Percentiles rank a stretch among this genome's conserved stretches.
phyloP scores from a whole-genome alignment of 352 stramenopile genomes.

The Elongisporangium prolatum region DNA sequence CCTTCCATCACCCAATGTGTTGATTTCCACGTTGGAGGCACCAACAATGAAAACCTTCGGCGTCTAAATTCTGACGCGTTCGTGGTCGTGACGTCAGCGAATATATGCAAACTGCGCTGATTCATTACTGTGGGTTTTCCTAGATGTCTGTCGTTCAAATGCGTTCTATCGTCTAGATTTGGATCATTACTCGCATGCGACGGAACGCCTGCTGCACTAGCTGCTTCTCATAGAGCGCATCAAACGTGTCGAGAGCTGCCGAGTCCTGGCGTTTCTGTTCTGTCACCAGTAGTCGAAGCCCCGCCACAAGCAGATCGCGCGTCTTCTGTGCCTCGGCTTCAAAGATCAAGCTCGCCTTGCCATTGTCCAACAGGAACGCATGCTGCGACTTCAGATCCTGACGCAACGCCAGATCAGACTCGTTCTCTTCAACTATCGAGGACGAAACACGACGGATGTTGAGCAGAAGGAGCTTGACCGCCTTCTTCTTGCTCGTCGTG shows the following conservation, averaged over 20 bases:
- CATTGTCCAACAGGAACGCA: slow-evolving; percentile 53
- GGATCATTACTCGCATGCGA: slow-evolving; percentile 3
- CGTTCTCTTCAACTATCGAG: slow-evolving; percentile 11
- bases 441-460: slow-evolving; percentile 49
- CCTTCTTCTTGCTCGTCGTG: slow-evolving; percentile 33
- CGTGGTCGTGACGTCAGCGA: too few species aligned
- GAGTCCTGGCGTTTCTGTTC: slow-evolving; percentile 50
- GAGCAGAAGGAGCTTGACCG: slow-evolving; percentile 45
- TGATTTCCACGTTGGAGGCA: too few species aligned
- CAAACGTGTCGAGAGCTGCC: slow-evolving; percentile 26
- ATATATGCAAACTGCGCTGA: too few species aligned
- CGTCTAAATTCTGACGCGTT: too few species aligned
- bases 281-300: slow-evolving; percentile 50
- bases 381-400: slow-evolving; percentile 22
- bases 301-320: slow-evolving; percentile 60
- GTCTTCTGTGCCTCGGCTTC: slow-evolving; percentile 61
- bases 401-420: not conserved
- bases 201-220: slow-evolving; percentile 14
- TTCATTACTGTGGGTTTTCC: too few species aligned
- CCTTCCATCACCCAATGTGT: too few species aligned
- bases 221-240: slow-evolving; percentile 8
- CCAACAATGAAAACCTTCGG: too few species aligned
- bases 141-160: too few species aligned
- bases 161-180: not conserved
- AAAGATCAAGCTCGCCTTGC: slow-evolving; percentile 55